Percentiles rank a stretch among this genome's conserved stretches.
Conservation (phyloP, 2,329 filamentous ascomycete genomes). For the Fusarium solani-melongenae region DNA sequence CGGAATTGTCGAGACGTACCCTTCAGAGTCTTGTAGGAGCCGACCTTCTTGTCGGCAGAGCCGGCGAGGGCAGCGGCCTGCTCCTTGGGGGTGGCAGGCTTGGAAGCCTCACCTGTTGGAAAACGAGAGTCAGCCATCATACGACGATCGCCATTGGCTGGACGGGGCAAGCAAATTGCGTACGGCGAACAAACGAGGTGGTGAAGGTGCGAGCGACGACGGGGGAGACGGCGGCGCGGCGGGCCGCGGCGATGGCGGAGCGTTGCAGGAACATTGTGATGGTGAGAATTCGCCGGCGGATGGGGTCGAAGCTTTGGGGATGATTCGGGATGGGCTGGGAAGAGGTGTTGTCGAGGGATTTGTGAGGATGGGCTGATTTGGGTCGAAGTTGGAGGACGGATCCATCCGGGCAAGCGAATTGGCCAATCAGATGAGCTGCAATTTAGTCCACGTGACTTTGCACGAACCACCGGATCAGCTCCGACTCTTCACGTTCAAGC, state of each 20-base stretch:
- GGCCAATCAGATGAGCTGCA: slow-evolving; percentile 46
- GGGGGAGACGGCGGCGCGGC: slow-evolving; percentile 66
- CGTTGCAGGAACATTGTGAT: slow-evolving; percentile 71
- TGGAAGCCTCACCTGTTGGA: slow-evolving; percentile 52
- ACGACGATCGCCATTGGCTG: slow-evolving; percentile 45
- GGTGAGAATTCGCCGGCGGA: slow-evolving; percentile 37
- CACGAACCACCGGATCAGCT: slow-evolving; percentile 14
- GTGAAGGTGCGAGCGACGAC: slow-evolving; percentile 68
- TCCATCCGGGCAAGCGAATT: slow-evolving; percentile 48
- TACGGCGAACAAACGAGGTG: slow-evolving; percentile 71
- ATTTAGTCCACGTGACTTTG: slow-evolving; percentile 48
- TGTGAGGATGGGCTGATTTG: slow-evolving; percentile 60
- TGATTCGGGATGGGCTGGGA: slow-evolving; percentile 38
- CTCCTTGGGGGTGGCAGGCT: slow-evolving; percentile 49
- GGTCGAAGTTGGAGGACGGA: slow-evolving; percentile 48
- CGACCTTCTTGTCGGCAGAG: slow-evolving; percentile 58
- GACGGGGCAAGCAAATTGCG: slow-evolving; percentile 43
- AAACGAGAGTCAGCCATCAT: slow-evolving; percentile 45
- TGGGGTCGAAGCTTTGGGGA: slow-evolving; percentile 34
- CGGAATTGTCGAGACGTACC: slow-evolving; percentile 54
- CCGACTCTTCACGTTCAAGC: slow-evolving; percentile 19
- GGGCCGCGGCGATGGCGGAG: slow-evolving; percentile 69
- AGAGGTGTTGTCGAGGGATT: slow-evolving; percentile 57
- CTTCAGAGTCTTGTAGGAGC: slow-evolving; percentile 57
- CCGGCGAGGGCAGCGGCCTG: slow-evolving; percentile 51